Evolutionary conservation across 108 stramenopile species (phyloP), one percentile per base, ranked within the genome.

Genomic region (Fistulifera solaris): DNA sequence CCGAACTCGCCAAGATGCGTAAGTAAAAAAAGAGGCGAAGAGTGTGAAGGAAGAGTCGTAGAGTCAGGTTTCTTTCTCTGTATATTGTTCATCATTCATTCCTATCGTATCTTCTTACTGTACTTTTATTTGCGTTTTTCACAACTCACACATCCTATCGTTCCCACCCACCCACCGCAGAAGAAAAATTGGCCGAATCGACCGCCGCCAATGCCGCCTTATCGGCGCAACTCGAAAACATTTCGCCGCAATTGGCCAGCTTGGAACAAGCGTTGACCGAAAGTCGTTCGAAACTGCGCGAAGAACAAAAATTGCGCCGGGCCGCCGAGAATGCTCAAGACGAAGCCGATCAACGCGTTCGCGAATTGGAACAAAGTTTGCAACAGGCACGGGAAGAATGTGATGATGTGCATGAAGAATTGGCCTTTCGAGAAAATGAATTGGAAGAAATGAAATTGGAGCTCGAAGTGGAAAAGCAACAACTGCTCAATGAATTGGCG

Each of bases 1-100:
- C 86, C 6, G 90, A 93, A 11, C 76, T 93, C 12, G 75, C 86
- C 50, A 86, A 88, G 57, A 88, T 83, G 73, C 90, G 87, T 89
- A 70, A 89, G 87, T 83, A 15, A 15, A 18, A 38, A n/a, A n/a
- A n/a, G n/a, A 7, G 18, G 22, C 7, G 21, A 7, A 16, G 6
- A 25, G 2, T 35, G 43, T 26, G 53, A n/a, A n/a, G n/a, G n/a
- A n/a, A n/a, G 22, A 38, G 18, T 25, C 2, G 27, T 46, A 17
- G n/a, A 48, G 13, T n/a, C 18, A 39, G 16, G 31, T n/a, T n/a
- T n/a, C n/a, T n/a, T n/a, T n/a, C n/a, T n/a, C 40, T 40, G 40
- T 13, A 40, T 40, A 40, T 40, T 40, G 13, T 40, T 14, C 40
- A 40, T 40, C 40, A 13, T 40, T 14, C 40, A n/a, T n/a, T n/a